phyloP scores from a whole-genome alignment of 2,329 filamentous ascomycete genomes.

The Sporothrix globosa region DNA sequence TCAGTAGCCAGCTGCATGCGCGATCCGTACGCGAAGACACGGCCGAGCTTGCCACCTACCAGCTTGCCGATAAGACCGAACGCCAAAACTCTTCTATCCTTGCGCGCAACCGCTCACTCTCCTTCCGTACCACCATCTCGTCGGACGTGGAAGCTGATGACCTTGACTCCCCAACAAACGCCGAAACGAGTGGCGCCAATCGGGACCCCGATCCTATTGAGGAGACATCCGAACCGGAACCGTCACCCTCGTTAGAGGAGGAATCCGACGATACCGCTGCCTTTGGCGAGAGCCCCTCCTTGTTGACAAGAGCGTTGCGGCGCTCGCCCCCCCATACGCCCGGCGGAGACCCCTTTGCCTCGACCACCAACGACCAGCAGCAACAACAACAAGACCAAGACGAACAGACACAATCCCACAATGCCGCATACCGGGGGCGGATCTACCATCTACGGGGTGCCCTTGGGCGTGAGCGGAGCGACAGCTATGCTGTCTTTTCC shows the following conservation, averaged over 20 bases:
- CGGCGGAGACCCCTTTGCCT: conserved; percentile 53
- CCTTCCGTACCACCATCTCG: conserved; percentile 39
- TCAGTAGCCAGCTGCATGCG: conserved; percentile 74
- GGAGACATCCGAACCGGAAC: conserved; percentile 51
- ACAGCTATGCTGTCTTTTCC: conserved; percentile 29
- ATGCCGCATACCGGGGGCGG: conserved; percentile 5
- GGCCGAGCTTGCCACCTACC: conserved; percentile 81
- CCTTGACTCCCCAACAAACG: background rate
- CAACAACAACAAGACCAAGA: conserved; percentile 38
- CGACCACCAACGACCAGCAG: conserved; percentile 36
- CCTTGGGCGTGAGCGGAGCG: background rate
- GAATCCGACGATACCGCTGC: background rate
- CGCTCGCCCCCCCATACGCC: conserved; percentile 39
- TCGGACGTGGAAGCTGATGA: conserved; percentile 41
- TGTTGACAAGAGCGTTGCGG: conserved; percentile 33
- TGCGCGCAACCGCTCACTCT: conserved; percentile 45
- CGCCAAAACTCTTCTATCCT: conserved; percentile 53
- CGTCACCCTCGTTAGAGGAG: conserved; percentile 18
- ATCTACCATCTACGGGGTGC: background rate
- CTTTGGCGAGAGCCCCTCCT: conserved; percentile 32
- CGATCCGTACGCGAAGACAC: conserved; percentile 83
- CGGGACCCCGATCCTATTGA: conserved; percentile 56
- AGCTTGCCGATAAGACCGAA: conserved; percentile 66
- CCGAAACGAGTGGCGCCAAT: conserved; percentile 30
- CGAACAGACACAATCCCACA: background rate